phyloP scores from a whole-genome alignment of 345 rosid species.

The Acer campestre region DNA sequence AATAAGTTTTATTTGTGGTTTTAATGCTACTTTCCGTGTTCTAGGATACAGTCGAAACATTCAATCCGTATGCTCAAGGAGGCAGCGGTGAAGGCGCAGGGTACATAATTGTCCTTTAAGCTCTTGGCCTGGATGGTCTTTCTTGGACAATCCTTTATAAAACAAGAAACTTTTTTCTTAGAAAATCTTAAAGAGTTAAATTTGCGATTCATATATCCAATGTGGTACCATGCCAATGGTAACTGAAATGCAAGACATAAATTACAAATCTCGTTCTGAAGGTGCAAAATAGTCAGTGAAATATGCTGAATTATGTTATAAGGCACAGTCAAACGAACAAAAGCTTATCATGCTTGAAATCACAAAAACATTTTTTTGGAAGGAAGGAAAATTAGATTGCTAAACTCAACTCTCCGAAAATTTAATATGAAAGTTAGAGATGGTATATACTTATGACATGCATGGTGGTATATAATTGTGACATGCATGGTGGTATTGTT shows the following conservation, averaged over 20 bases:
- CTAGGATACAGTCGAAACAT: slow-evolving; percentile 90
- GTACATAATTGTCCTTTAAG: slow-evolving; percentile 41
- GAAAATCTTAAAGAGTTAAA: neutral
- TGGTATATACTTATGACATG: neutral
- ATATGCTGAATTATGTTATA: neutral
- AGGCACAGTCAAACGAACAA: neutral
- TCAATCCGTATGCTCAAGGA: slow-evolving; percentile 69
- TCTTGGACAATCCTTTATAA: neutral
- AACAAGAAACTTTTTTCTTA: neutral
- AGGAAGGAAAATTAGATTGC: neutral
- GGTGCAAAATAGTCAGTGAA: neutral
- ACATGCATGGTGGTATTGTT: neutral
- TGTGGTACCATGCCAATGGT: neutral
- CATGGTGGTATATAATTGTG: neutral
- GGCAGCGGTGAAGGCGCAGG: slow-evolving; percentile 85
- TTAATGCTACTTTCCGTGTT: slow-evolving; percentile 10
- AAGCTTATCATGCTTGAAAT: neutral
- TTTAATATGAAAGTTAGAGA: neutral
- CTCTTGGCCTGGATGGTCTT: slow-evolving; percentile 4
- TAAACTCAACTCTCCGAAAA: neutral
- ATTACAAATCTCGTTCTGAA: neutral
- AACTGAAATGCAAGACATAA: neutral
- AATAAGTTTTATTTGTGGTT: neutral
- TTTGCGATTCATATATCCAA: neutral
- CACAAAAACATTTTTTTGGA: neutral